Evolutionary conservation across 108 stramenopile genomes (phyloP).

Genomic region (Asterionellopsis glacialis): DNA sequence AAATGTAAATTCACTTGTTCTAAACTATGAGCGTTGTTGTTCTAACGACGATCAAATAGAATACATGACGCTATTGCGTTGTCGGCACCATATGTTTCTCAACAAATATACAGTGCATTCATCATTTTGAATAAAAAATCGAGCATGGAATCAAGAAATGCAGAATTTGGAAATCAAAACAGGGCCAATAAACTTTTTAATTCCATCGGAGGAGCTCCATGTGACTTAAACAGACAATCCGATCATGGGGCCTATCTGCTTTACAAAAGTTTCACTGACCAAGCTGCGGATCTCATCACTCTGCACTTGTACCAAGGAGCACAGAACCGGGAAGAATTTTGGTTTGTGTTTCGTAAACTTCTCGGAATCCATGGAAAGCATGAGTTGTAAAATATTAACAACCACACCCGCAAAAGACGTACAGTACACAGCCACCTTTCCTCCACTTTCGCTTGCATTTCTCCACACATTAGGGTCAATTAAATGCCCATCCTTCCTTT

Average conservation of each 20-base stretch:
- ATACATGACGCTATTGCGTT: too few relatives aligned
- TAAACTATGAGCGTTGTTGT: too few relatives aligned
- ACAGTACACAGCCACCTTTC: slow-evolving; percentile 78
- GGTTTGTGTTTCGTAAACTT: slow-evolving; percentile 52
- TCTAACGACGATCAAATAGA: too few relatives aligned
- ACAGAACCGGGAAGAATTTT: slow-evolving; percentile 61
- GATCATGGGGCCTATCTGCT: slow-evolving; percentile 59
- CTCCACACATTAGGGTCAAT: slow-evolving; percentile 81
- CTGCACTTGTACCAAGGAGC: slow-evolving; percentile 59
- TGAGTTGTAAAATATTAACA: slow-evolving; percentile 53
- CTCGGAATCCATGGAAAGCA: slow-evolving; percentile 40
- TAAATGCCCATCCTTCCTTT: slow-evolving; percentile 51
- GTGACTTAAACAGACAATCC: too few relatives aligned
- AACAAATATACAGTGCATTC: too few relatives aligned
- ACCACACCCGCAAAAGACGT: slow-evolving; percentile 79
- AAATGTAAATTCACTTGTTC: too few relatives aligned
- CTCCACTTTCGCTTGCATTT: slow-evolving; percentile 63
- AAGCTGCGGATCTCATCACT: slow-evolving; percentile 75
- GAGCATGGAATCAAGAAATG: too few relatives aligned
- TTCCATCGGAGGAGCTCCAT: too few relatives aligned
- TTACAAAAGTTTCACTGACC: slow-evolving; percentile 51
- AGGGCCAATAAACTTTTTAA: too few relatives aligned
- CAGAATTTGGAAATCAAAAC: too few relatives aligned
- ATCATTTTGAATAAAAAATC: too few relatives aligned
- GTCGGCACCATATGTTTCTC: too few relatives aligned